Evolutionary conservation across 2,329 filamentous ascomycete genomes (phyloP), one percentile per base, ranked within the genome.

Genomic region (Didymella lethalis): DNA sequence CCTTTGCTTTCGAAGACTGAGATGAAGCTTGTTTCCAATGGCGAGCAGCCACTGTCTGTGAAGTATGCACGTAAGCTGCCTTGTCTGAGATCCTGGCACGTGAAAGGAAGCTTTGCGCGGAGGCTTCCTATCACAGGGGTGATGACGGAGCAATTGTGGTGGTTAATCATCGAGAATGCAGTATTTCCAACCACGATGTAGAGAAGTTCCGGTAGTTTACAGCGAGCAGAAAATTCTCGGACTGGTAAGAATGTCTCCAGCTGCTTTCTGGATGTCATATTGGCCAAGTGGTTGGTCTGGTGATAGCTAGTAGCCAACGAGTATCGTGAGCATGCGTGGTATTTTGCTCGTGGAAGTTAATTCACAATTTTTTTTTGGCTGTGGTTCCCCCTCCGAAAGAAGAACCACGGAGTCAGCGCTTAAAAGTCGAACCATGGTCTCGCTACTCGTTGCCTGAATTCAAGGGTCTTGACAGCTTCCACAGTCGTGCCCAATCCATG

Each of bases 1-100:
- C 48, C 48, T 34, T 57, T 48, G 11, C 40, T 4, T 23, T 51
- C 47, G 26, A 51, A 57, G 32, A 41, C 38, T 20, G 54, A 57
- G 16, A 51, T 51, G 16, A 57, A 51, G 2, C 34, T 26, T 4
- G 54, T 47, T 14, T 12, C 3, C 2, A 16, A 14, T 4, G 3
- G 7, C 2, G 26, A 20, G 34, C 16, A 32, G 7, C 28, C 29
- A 2, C 14, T 32, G 8, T 41, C 3, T 14, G 5, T 41, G 0
- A 57, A 8, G 10, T 57, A 18, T 28, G 32, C 29, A 7, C 32
- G 40, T 10, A 51, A 3, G 4, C 7, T 12, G 10, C 28, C 18
- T 1, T 3, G 10, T 12, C 41, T 41, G 0, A 47, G 7, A 6
- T 41, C 25, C 3, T 26, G 26, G 18, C 25, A 51, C 2, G 10